Evolutionary conservation across 306 rosid species (phyloP), one percentile per base, ranked within the genome.

Genomic region (Neltuma alba): DNA sequence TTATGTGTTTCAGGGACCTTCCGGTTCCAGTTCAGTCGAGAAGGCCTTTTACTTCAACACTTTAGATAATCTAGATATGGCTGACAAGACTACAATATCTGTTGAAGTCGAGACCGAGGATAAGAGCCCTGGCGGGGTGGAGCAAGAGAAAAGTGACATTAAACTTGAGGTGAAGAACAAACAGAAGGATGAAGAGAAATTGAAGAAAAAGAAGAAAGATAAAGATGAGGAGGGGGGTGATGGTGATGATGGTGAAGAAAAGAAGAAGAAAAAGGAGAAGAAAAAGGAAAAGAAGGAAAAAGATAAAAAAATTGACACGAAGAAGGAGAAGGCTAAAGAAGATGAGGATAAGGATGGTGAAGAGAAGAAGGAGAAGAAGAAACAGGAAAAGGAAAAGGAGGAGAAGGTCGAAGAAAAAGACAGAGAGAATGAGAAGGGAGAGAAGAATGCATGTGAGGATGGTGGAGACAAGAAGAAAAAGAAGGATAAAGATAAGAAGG

Each of bases 161-260:
- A 84, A 87, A 82, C 4, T 79, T 74, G 87, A 89, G 58, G 9
- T 78, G 81, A 86, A 89, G 84, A 82, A 77, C 81, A 83, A 84
- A 45, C 81, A 82, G 42, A 76, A 81, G 47, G 87, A 85, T 16
- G 79, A 81, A 55, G 81, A 79, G 77, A 86, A 80, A 18, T 20
- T 78, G 33, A 82, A 84, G 65, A 55, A 81, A 58, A 80, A 83
- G 75, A 79, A 72, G 11, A 86, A n/a, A 75, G 70, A 9, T 44
- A 57, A 34, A 12, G 79, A 21, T n/a, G 65, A 9, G 31, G 34
- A 58, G 34, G 36, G 3, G 18, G 36, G 1, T 4, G 34, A 58
- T 58, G n/a, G n/a, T 20, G 28, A 2, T 21, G 61, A 21, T n/a
- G 5, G 28, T 54, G 61, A 20, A 54, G 61, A 58, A 36, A 58